phyloP scores from a whole-genome alignment of 2,329 filamentous ascomycete species.

The Neospermospora avenae region DNA sequence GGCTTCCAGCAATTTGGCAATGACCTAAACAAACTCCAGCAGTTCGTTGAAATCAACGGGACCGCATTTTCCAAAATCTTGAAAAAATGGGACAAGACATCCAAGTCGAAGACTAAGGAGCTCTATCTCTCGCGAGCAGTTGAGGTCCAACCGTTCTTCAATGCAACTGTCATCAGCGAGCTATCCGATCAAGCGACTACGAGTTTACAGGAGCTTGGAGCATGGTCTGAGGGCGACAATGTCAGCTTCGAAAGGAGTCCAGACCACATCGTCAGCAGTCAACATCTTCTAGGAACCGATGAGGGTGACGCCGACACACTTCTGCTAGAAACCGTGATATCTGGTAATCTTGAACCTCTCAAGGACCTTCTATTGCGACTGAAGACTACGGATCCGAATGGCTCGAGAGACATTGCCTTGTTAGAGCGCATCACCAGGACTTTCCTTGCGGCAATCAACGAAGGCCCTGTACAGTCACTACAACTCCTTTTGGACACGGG shows the following conservation, averaged over 20 bases:
- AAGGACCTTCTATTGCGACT: slow-evolving; percentile 79
- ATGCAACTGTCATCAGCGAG: slow-evolving; percentile 93
- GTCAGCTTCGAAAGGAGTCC: slow-evolving; percentile 68
- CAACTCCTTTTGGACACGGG: slow-evolving; percentile 74
- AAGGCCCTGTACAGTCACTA: slow-evolving; percentile 75
- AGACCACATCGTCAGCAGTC: slow-evolving; percentile 63
- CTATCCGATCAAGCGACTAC: slow-evolving; percentile 96
- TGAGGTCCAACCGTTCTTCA: slow-evolving; percentile 97
- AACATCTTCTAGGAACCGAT: slow-evolving; percentile 68
- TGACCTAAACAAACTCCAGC: slow-evolving; percentile 94
- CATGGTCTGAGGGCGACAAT: slow-evolving; percentile 95
- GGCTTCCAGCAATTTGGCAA: slow-evolving; percentile 96
- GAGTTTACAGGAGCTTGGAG: slow-evolving; percentile 89
- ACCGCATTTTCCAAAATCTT: slow-evolving; percentile 97
- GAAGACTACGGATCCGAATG: slow-evolving; percentile 52
- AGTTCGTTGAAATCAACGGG: slow-evolving; percentile 98
- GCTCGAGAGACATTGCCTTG: slow-evolving; percentile 54
- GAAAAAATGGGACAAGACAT: slow-evolving; percentile 99
- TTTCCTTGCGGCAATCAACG: slow-evolving; percentile 85
- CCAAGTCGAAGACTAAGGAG: slow-evolving; percentile 97
- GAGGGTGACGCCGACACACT: slow-evolving; percentile 88
- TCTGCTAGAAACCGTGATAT: slow-evolving; percentile 80
- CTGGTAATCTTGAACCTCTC: slow-evolving; percentile 73
- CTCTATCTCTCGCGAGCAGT: slow-evolving; percentile 93
- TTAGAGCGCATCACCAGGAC: slow-evolving; percentile 81